Base-by-base conservation (phyloP, 345 rosid genomes). In the Sonneratia caseolaris region DNA sequence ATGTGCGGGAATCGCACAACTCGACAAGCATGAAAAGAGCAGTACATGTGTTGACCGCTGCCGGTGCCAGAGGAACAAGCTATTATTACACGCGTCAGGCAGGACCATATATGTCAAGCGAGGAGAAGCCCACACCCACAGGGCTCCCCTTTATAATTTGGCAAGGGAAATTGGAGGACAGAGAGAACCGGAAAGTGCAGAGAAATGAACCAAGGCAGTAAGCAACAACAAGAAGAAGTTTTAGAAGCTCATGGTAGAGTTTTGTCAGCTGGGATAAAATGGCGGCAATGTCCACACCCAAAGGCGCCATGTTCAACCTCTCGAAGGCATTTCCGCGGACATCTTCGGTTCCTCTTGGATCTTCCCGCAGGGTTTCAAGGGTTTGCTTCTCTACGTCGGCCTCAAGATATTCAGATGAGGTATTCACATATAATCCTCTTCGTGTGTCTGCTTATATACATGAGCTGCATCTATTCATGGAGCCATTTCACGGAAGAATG, bases 321-420 rank as follows among this genome's bases (percentile, higher is more conserved):
- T 66, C 82, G 0, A 79, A 42, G 37, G 70, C 79, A 9, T 76
- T 79, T 57, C 77, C 75, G 19, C 66, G 9, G 42, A 21, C 76
- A 7, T 24, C 71, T 16, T 69, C 22, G 3, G 49, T 61, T 9
- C 24, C 75, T 24, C 61, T 68, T 18, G 45, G 62, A 36, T 68
- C 77, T 12, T 2, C 79, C 49, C 42, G 21, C 45, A 81, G 71
- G 56, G 59, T 78, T 72, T 78, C 81, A 9, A 72, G 83, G 42
- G 71, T 79, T 69, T 79, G 74, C 78, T 79, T 83, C 78, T 38
- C 77, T n/a, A 38, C 82, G 49, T 64, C 74, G 61, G 78, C 83
- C 40, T 77, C 86, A 69, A 76, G 75, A 66, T 61, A 72, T 45
- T 72, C 64, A 15, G 51, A 72, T 72, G 75, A 76, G 78, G 53